Base-by-base conservation (phyloP, 1,284 basidiomycete genomes). In the Hymenochaete sp. region DNA sequence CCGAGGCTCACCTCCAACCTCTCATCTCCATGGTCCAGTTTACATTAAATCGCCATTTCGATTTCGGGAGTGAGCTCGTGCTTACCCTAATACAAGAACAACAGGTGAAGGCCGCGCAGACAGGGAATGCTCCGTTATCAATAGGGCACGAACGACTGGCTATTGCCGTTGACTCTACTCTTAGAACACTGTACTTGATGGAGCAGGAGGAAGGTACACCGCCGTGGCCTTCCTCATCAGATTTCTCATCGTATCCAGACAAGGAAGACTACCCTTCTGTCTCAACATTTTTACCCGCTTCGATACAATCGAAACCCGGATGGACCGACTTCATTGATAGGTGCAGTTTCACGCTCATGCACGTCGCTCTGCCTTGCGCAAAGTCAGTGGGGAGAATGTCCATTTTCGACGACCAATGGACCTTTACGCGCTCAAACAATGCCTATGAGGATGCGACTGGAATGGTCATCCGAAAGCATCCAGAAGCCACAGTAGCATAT, bases 21-120 rank as follows among this genome's bases (percentile, higher is more conserved):
- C 81, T 93, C 58, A 76, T 82, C 42, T 83, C 79, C 55, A 79
- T 93, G 47, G 65, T 86, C 6, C 90, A 96, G 61, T 91, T 86
- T 57, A 72, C 90, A 45, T 77, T 93, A 38, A 81, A 82, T 4
- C 82, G 90, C 16, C 82, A 96, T 60, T 79, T 88, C 45, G 93
- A 97, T 29, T 88, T 83, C 53, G 93, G 92, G 1, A 71, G 76
- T 53, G 89, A 95, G 42, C 66, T 93, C 22, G 81, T 88, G 52
- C 59, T 93, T 50, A 85, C 87, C 7, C 73, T 91, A 27, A 67
- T 93, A 44, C 82, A 86, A 56, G 84, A 90, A 56, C 67, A 74
- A 1, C 58, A 67, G 14, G 66, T 76, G 47, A 67, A 51, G 33
- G 63, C 63, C 13, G 56, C 44, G n/a, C 44, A 45, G 29, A 67